phyloP scores from a whole-genome alignment of 495 filamentous ascomycete species.

The Aspergillus olivimuriae region DNA sequence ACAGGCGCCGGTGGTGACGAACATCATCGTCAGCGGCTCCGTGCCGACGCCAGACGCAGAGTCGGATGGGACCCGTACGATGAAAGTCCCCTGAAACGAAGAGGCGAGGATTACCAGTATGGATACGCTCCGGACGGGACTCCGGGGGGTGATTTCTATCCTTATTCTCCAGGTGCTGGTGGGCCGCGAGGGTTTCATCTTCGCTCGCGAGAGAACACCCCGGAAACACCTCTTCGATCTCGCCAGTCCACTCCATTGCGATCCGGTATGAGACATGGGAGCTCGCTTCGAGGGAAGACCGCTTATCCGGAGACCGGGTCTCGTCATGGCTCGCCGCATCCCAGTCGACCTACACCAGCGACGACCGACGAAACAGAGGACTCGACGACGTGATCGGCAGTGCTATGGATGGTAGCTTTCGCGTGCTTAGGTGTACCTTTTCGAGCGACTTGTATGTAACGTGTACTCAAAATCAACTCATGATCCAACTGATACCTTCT shows the following conservation, averaged over 20 bases:
- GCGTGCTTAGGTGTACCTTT: too few relatives aligned
- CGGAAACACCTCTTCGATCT: constrained; percentile 25
- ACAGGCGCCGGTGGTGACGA: constrained; percentile 67
- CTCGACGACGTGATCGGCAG: too few relatives aligned
- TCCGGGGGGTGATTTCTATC: constrained; percentile 21
- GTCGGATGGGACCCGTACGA: constrained; percentile 92
- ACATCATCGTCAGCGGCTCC: constrained; percentile 62
- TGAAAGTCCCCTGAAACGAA: constrained; percentile 59
- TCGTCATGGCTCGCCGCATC: constrained; percentile 22
- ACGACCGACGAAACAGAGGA: constrained; percentile 8
- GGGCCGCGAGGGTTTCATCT: constrained; percentile 23
- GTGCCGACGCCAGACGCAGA: constrained; percentile 62
- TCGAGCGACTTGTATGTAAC: too few relatives aligned
- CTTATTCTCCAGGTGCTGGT: constrained; percentile 27
- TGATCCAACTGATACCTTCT: too few relatives aligned
- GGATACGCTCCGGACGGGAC: constrained; percentile 20
- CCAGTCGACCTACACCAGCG: constrained; percentile 15
- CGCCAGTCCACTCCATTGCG: constrained; percentile 17
- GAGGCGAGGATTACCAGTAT: constrained; percentile 57
- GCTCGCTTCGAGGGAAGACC: constrained; percentile 22
- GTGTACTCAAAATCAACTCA: too few relatives aligned
- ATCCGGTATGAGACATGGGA: constrained; percentile 15
- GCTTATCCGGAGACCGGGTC: constrained; percentile 16
- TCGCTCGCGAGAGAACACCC: constrained; percentile 36
- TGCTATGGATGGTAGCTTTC: too few relatives aligned